Conservation (phyloP, 768 basidiomycete species). For the Rossbeevera mucosa region DNA sequence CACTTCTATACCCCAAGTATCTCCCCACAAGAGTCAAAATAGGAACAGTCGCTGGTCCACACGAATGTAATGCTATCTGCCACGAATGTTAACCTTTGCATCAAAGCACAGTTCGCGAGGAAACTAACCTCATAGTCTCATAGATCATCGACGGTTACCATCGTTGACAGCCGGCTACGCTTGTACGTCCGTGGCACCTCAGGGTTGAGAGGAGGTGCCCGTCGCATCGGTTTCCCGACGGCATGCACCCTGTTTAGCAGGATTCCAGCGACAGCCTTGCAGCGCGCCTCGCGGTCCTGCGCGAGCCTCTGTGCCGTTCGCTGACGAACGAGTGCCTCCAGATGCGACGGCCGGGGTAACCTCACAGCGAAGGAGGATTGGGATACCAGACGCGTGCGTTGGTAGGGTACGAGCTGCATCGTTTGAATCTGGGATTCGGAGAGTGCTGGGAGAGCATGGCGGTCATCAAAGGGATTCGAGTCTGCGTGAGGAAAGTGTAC, state of each 20-base stretch:
- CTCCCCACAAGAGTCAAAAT: background rate
- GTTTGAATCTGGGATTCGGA: background rate
- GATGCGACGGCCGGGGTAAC: constrained; percentile 19
- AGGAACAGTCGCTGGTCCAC: constrained; percentile 10
- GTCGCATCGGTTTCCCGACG: constrained; percentile 50
- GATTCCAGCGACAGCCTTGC: constrained; percentile 55
- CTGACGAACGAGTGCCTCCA: constrained; percentile 28
- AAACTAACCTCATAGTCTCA: constrained; percentile 23
- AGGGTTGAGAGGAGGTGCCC: constrained; percentile 29
- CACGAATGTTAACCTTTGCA: background rate
- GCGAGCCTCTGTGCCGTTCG: constrained; percentile 29
- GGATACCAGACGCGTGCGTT: constrained; percentile 28
- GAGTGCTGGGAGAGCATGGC: constrained; percentile 10
- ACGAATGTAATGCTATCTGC: constrained; percentile 8
- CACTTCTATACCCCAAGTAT: background rate
- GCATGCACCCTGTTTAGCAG: constrained; percentile 50
- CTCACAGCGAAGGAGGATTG: constrained; percentile 26
- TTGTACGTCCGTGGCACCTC: constrained; percentile 40
- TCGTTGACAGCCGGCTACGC: constrained; percentile 49
- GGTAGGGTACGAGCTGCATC: constrained; percentile 14
- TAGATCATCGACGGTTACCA: constrained; percentile 42
- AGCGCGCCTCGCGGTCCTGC: constrained; percentile 38
- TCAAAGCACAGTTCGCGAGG: background rate
- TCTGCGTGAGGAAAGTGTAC: constrained; percentile 19
- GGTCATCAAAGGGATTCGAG: constrained; percentile 24